Percentiles rank a stretch among this genome's conserved stretches.
phyloP scores from a whole-genome alignment of 2,329 filamentous ascomycete species.

The Talaromyces verruculosus region DNA sequence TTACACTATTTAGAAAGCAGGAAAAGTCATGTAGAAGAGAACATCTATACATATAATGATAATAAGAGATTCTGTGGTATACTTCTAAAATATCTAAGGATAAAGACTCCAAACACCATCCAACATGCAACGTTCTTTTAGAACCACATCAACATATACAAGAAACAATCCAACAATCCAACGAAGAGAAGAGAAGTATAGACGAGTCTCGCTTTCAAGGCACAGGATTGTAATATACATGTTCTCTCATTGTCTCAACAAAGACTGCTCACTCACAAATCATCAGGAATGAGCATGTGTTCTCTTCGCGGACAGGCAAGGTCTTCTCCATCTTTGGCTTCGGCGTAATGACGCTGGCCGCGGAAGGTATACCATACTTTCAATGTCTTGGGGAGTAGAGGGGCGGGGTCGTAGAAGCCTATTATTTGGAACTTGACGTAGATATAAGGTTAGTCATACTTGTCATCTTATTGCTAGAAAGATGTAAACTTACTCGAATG shows the following conservation, averaged over 20 bases:
- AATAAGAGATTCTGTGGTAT: neutral
- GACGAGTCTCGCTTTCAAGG: neutral
- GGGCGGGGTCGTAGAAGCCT: slow-evolving; percentile 47
- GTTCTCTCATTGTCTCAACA: neutral
- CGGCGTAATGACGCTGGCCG: slow-evolving; percentile 40
- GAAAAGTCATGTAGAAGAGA: neutral
- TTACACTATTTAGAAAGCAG: neutral
- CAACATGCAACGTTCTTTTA: slow-evolving; percentile 1
- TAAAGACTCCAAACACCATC: slow-evolving; percentile 10
- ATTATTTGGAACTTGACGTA: slow-evolving; percentile 40
- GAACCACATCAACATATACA: neutral
- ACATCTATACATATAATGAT: neutral
- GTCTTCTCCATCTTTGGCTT: slow-evolving; percentile 39
- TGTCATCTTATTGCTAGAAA: neutral
- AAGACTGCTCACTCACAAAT: slow-evolving; percentile 15
- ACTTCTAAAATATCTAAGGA: neutral
- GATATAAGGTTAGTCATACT: slow-evolving; percentile 25
- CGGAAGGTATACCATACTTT: slow-evolving; percentile 46
- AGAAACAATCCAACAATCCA: neutral
- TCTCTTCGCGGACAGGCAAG: slow-evolving; percentile 42
- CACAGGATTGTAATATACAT: neutral
- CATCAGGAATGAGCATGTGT: slow-evolving; percentile 29
- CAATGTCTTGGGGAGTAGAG: slow-evolving; percentile 42
- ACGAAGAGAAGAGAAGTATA: neutral
- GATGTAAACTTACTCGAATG: slow-evolving; percentile 34